A percentile compares a stretch with the other conserved stretches of the same genome.
Conservation (phyloP, 495 filamentous ascomycete genomes). For the Ramalina intermedia region DNA sequence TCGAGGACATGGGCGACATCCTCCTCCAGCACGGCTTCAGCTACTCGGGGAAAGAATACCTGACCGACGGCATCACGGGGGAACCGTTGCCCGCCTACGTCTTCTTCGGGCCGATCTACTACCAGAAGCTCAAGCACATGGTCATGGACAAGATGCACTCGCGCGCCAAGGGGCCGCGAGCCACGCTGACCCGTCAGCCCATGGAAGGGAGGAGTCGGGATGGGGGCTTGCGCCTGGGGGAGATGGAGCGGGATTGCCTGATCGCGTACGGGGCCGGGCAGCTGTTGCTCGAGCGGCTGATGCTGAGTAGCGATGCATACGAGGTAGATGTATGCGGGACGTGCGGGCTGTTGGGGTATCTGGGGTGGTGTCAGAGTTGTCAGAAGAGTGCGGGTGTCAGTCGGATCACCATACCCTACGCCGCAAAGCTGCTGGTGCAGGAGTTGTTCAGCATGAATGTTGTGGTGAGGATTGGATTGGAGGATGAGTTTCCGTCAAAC, state of each 20-base stretch:
- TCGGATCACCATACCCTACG: slow-evolving; percentile 95
- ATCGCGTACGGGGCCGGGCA: slow-evolving; percentile 93
- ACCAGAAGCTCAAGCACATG: slow-evolving; percentile 99
- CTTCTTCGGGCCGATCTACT: slow-evolving; percentile 97
- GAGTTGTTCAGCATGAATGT: slow-evolving; percentile 98
- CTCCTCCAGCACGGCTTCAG: slow-evolving; percentile 81
- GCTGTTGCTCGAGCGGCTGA: slow-evolving; percentile 81
- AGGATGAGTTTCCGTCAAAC: slow-evolving; percentile 68
- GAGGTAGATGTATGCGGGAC: slow-evolving; percentile 82
- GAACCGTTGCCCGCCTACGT: slow-evolving; percentile 89
- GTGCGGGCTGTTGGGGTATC: slow-evolving; percentile 89
- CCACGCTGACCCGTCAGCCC: slow-evolving; percentile 86
- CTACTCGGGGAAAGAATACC: slow-evolving; percentile 91
- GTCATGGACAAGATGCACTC: slow-evolving; percentile 99
- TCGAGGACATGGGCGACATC: slow-evolving; percentile 75
- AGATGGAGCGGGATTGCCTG: slow-evolving; percentile 97
- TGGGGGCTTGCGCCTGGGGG: slow-evolving; percentile 84
- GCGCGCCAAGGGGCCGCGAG: slow-evolving; percentile 74
- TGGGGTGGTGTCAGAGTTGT: slow-evolving; percentile 85
- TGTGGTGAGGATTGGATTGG: slow-evolving; percentile 66
- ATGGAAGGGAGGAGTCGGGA: slow-evolving; percentile 89
- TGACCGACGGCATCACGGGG: slow-evolving; percentile 89
- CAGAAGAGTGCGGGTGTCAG: slow-evolving; percentile 64
- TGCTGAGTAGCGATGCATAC: slow-evolving; percentile 83
- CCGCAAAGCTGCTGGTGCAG: slow-evolving; percentile 91